phyloP scores from a whole-genome alignment of 164 flowering plant genomes.

The Magnolia kwangsiensis region DNA sequence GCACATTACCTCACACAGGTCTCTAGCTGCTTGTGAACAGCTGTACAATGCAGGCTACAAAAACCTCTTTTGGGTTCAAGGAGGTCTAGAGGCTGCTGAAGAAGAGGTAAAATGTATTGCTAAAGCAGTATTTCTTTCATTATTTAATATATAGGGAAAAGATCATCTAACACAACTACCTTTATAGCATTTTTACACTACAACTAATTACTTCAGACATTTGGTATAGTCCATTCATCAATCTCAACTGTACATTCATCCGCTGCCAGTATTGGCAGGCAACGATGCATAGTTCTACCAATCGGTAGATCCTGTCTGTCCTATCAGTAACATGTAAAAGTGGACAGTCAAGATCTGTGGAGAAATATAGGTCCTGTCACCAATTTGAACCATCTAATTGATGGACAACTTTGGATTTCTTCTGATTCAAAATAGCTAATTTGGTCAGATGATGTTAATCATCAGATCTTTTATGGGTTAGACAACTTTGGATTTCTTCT shows the following conservation, averaged over 20 bases:
- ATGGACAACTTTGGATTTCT: no score
- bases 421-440: no score
- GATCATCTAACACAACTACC: not conserved
- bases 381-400: no score
- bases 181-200: not conserved
- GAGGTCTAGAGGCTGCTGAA: constrained; percentile 93
- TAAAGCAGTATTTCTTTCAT: not conserved
- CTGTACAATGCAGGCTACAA: constrained; percentile 82
- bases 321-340: not conserved
- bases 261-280: not conserved
- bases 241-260: not conserved
- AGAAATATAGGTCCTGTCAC: no score
- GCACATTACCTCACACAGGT: constrained; percentile 38
- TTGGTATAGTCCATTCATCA: no score
- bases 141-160: not conserved
- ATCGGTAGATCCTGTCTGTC: not conserved
- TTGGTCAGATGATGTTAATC: no score
- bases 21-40: constrained; percentile 95
- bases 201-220: not conserved
- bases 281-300: not conserved
- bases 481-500: no score
- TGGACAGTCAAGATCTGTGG: not conserved
- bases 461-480: no score
- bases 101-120: constrained; percentile 56
- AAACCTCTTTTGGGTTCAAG: constrained; percentile 94